Conservation (phyloP, 257 asterid genomes). For the Thymus quinquecostatus region DNA sequence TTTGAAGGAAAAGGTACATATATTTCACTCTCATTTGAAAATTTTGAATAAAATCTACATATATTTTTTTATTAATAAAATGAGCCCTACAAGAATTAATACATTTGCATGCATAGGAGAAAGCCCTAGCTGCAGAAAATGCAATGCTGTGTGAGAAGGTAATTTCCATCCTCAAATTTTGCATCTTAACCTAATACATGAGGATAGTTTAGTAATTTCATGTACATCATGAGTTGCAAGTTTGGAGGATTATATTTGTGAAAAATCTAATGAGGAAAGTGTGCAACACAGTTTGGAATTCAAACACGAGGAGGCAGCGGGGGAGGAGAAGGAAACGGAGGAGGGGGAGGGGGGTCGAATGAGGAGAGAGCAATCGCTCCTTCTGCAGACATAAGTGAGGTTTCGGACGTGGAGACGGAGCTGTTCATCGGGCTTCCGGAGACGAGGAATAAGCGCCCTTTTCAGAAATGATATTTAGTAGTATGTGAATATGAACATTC, state of each 20-base stretch:
- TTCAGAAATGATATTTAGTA: constrained; percentile 23
- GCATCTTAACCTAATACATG: background rate
- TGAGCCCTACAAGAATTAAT: background rate
- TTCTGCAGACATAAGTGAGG: constrained; percentile 60
- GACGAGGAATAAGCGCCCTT: constrained; percentile 53
- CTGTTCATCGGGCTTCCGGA: constrained; percentile 83
- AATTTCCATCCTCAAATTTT: background rate
- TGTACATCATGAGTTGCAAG: background rate
- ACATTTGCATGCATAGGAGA: constrained; percentile 49
- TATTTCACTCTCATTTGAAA: background rate
- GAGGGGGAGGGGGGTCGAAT: constrained; percentile 29
- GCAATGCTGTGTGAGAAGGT: constrained; percentile 75
- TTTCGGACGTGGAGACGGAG: constrained; percentile 87
- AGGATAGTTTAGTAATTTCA: too few species aligned
- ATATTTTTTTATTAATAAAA: background rate
- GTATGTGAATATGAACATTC: constrained; percentile 9
- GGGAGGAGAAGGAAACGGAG: constrained; percentile 3
- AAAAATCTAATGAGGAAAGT: background rate
- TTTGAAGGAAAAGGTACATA: constrained; percentile 73
- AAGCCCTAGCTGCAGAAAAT: constrained; percentile 78
- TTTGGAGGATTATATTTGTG: too few species aligned
- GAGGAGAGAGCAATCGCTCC: constrained; percentile 39
- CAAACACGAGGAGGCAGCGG: constrained; percentile 27
- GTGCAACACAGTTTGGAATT: constrained; percentile 45
- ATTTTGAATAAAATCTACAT: background rate